phyloP scores from a whole-genome alignment of 2,329 filamentous ascomycete genomes.

The Neurospora sp. region DNA sequence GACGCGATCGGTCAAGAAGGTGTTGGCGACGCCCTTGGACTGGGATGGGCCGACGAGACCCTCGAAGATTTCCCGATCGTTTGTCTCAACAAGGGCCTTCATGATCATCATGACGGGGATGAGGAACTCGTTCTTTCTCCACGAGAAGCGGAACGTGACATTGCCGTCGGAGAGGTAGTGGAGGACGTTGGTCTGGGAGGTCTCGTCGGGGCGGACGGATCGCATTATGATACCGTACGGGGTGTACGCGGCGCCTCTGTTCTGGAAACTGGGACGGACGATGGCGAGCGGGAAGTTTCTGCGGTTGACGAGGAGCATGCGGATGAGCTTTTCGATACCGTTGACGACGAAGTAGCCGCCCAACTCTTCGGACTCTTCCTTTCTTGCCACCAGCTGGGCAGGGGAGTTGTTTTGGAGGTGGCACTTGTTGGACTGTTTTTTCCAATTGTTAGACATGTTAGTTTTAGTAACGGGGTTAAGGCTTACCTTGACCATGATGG shows the following conservation, averaged over 20 bases:
- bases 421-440: slow-evolving; percentile 66
- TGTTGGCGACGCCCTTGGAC: slow-evolving; percentile 72
- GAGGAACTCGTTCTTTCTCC: slow-evolving; percentile 96
- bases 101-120: slow-evolving; percentile 93
- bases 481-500: slow-evolving; percentile 82
- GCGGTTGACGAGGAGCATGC: slow-evolving; percentile 80
- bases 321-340: slow-evolving; percentile 92
- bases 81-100: slow-evolving; percentile 90
- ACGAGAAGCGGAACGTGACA: slow-evolving; percentile 93
- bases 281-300: slow-evolving; percentile 96
- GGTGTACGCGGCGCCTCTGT: slow-evolving; percentile 79
- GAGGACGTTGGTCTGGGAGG: slow-evolving; percentile 91
- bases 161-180: slow-evolving; percentile 96
- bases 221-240: slow-evolving; percentile 84
- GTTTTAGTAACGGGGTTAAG: too few relatives aligned
- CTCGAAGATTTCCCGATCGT: slow-evolving; percentile 92
- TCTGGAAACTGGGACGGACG: slow-evolving; percentile 78
- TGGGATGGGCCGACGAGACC: slow-evolving; percentile 71
- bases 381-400: slow-evolving; percentile 68
- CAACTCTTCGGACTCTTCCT: slow-evolving; percentile 93
- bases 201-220: slow-evolving; percentile 92
- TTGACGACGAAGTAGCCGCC: slow-evolving; percentile 98
- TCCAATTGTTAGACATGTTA: not conserved
- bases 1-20: slow-evolving; percentile 89
- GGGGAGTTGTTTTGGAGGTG: slow-evolving; percentile 83